Evolutionary conservation across 1,284 basidiomycete species (phyloP).

Genomic region (Tremellales sp.): DNA sequence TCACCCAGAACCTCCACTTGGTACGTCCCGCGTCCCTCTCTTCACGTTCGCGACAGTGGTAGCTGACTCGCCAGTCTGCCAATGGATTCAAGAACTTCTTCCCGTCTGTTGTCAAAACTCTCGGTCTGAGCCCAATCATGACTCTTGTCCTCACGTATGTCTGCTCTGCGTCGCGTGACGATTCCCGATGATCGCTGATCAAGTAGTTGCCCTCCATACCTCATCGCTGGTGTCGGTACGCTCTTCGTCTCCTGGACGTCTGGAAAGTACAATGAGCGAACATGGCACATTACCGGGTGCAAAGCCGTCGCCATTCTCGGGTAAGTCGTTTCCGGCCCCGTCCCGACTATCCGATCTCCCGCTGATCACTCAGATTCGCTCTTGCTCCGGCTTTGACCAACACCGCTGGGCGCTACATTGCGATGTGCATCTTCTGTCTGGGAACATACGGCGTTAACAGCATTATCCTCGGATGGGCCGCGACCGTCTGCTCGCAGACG

Average conservation of each 20-base stretch:
- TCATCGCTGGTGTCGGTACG: conserved; percentile 20
- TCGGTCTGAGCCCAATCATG: conserved; percentile 35
- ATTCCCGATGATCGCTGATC: neutral
- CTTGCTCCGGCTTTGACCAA: conserved; percentile 53
- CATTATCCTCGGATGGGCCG: conserved; percentile 1
- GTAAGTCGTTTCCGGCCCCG: too few species aligned
- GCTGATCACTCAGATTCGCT: too few species aligned
- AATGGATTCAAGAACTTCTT: conserved; percentile 38
- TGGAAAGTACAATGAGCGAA: conserved; percentile 21
- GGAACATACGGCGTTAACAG: conserved; percentile 4
- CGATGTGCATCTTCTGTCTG: conserved; percentile 12
- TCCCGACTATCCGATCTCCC: too few species aligned
- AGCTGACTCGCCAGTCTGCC: conserved; percentile 5
- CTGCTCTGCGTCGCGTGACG: neutral
- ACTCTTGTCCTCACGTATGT: conserved; percentile 43
- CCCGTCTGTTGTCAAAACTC: conserved; percentile 26
- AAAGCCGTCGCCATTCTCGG: conserved; percentile 21
- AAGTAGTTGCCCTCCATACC: conserved; percentile 34
- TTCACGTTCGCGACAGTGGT: neutral
- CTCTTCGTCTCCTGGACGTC: conserved; percentile 19
- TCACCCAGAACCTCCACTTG: conserved; percentile 24
- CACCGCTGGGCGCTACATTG: conserved; percentile 24
- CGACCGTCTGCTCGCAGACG: neutral
- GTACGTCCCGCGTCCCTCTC: neutral
- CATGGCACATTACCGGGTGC: conserved; percentile 26